A percentile compares a stretch with the other conserved stretches of the same genome.
These are phyloP conservation scores for Ophiostoma australiae DNA, from an alignment of 2,329 filamentous ascomycete genomes.

Conservation along the genomic window DNA sequence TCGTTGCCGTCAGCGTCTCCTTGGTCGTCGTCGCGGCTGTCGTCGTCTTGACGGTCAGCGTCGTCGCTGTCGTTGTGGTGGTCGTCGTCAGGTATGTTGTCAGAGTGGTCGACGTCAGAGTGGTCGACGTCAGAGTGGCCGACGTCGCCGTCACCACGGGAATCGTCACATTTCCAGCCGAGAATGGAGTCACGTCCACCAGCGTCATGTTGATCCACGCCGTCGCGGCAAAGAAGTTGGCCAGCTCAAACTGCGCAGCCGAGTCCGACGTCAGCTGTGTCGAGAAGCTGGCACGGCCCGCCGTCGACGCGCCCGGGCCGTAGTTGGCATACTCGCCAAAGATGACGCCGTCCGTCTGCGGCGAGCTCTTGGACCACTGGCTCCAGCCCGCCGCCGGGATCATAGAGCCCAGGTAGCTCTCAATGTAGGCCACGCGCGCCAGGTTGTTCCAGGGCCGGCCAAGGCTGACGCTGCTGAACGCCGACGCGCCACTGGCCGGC, in stretches of 20 bases:
- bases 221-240: conserved; percentile 38
- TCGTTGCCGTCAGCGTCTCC: neutral
- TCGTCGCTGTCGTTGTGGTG: neutral
- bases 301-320: conserved; percentile 21
- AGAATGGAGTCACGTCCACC: conserved; percentile 37
- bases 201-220: conserved; percentile 41
- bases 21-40: neutral
- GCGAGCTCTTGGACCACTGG: conserved; percentile 34
- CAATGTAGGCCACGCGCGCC: conserved; percentile 45
- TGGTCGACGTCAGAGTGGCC: neutral
- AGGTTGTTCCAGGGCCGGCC: conserved; percentile 46
- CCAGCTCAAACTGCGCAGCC: conserved; percentile 38
- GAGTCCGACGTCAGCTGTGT: conserved; percentile 19
- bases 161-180: neutral
- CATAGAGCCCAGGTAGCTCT: conserved; percentile 11
- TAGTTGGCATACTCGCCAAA: conserved; percentile 45
- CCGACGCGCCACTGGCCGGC: neutral
- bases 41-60: neutral
- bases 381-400: conserved; percentile 47
- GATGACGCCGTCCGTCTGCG: conserved; percentile 34
- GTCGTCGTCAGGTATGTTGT: neutral
- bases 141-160: neutral
- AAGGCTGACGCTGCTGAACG: conserved; percentile 38
- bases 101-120: neutral
- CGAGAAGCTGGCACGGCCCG: neutral